Conservation (phyloP, 164 flowering plant species). For the Protea cynaroides region DNA sequence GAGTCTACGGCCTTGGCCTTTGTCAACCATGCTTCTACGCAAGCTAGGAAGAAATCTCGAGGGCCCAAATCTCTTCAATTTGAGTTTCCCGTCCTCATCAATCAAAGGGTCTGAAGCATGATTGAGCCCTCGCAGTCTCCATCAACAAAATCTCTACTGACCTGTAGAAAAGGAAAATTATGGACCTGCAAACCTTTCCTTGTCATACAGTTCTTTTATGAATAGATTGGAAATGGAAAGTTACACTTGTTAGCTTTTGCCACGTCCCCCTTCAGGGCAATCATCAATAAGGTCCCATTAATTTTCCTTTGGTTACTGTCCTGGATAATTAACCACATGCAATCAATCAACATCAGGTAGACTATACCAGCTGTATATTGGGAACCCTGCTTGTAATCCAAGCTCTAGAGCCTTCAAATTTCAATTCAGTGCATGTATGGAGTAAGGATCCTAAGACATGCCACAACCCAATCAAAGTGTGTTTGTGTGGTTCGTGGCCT, state of each 20-base stretch:
- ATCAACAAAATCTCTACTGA: slow-evolving; percentile 1
- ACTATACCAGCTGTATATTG: neutral
- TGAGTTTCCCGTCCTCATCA: neutral
- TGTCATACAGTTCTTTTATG: neutral
- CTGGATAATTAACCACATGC: neutral
- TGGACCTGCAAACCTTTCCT: too few relatives aligned
- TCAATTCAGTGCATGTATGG: too few relatives aligned
- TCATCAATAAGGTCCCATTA: neutral
- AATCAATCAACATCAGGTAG: neutral
- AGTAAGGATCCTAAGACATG: too few relatives aligned
- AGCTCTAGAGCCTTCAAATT: too few relatives aligned
- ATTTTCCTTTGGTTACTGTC: too few relatives aligned
- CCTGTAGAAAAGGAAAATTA: slow-evolving; percentile 1
- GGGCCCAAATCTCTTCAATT: too few relatives aligned
- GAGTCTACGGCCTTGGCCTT: too few relatives aligned
- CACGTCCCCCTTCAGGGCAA: too few relatives aligned
- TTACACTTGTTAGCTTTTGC: neutral
- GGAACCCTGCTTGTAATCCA: neutral
- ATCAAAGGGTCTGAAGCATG: neutral
- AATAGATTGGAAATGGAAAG: neutral
- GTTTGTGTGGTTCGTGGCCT: too few relatives aligned
- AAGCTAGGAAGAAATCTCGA: too few relatives aligned
- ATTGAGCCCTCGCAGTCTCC: neutral
- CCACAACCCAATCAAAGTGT: too few relatives aligned
- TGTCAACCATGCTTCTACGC: too few relatives aligned